Evolutionary conservation across 108 stramenopile species (phyloP).

Genomic region (Nannochloropsis gaditana): DNA sequence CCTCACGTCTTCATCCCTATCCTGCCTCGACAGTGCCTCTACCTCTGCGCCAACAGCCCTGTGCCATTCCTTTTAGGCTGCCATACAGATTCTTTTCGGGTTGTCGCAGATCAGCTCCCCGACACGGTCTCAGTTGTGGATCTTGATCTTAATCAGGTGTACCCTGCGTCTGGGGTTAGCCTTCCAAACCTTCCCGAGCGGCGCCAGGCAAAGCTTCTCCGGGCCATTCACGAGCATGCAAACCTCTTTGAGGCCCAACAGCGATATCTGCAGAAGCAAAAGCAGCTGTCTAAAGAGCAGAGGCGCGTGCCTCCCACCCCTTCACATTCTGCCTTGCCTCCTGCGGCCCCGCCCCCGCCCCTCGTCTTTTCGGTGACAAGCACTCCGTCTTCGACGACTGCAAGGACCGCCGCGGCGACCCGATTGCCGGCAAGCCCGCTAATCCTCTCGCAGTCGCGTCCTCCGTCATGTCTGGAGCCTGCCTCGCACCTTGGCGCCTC

Average conservation of each 20-base stretch:
- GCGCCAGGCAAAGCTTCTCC: constrained; percentile 25
- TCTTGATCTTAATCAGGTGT: constrained; percentile 27
- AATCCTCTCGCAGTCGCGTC: not conserved
- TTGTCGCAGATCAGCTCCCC: not conserved
- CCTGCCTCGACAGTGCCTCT: constrained; percentile 41
- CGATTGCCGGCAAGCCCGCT: not conserved
- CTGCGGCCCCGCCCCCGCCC: not conserved
- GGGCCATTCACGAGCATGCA: not conserved
- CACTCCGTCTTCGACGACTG: not conserved
- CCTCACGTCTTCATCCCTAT: constrained; percentile 53
- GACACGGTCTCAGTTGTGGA: constrained; percentile 21
- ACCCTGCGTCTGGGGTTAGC: not conserved
- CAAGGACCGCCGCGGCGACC: not conserved
- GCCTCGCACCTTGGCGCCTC: not conserved
- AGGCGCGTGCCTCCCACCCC: not conserved
- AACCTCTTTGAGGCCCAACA: constrained; percentile 1
- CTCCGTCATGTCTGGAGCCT: too few species aligned
- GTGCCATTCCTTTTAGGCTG: constrained; percentile 50
- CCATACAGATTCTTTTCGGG: constrained; percentile 23
- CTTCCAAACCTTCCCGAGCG: constrained; percentile 28
- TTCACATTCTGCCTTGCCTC: not conserved
- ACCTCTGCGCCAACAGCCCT: constrained; percentile 42
- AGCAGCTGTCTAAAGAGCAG: not conserved
- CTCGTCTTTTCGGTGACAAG: not conserved
- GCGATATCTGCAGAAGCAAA: not conserved